Conservation (phyloP, 192 early-diverging fungal genomes). For the Dispira simplex region DNA sequence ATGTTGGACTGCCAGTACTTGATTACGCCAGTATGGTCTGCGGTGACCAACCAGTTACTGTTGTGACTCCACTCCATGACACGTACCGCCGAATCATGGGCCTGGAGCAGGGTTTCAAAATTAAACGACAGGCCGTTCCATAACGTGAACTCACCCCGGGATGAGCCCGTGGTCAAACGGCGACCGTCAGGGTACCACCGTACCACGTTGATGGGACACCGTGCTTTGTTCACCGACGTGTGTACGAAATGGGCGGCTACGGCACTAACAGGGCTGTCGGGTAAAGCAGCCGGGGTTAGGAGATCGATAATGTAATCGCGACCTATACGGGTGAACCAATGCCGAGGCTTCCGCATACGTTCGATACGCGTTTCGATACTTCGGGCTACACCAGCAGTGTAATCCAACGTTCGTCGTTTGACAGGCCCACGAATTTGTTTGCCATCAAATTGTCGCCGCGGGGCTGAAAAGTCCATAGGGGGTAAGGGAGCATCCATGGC, state of each 20-base stretch:
- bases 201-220: constrained; percentile 83
- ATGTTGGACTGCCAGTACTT: constrained; percentile 98
- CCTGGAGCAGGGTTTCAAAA: constrained; percentile 91
- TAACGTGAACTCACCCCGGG: constrained; percentile 87
- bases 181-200: constrained; percentile 96
- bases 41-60: constrained; percentile 88
- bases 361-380: constrained; percentile 32
- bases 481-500: no score
- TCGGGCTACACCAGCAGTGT: constrained; percentile 64
- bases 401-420: constrained; percentile 89
- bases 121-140: constrained; percentile 98
- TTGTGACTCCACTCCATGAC: constrained; percentile 95
- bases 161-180: constrained; percentile 82
- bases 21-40: constrained; percentile 78
- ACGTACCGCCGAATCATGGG: constrained; percentile 89
- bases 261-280: constrained; percentile 16
- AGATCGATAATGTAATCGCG: constrained; percentile 23
- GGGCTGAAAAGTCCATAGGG: no score
- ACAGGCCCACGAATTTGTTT: constrained; percentile 78
- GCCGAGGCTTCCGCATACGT: constrained; percentile 10
- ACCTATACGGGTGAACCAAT: constrained; percentile 17
- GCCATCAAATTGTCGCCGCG: constrained; percentile 24
- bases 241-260: constrained; percentile 79
- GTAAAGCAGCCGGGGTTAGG: constrained; percentile 6
- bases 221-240: constrained; percentile 70